Conservation (phyloP, 352 stramenopile genomes). For the Pythium brachiatum region DNA sequence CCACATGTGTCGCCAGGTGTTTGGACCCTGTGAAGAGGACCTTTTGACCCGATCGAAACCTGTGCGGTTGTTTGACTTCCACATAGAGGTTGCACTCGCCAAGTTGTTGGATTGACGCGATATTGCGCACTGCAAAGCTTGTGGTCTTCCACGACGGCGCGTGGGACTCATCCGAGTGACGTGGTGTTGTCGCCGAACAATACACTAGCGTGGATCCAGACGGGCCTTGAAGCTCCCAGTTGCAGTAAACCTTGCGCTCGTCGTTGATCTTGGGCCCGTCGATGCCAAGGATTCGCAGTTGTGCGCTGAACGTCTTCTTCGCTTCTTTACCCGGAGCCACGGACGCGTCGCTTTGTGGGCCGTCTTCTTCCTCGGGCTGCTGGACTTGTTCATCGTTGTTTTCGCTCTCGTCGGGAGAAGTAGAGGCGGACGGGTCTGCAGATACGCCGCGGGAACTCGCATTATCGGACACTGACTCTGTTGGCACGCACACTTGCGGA, state of each 20-base stretch:
- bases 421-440: neutral
- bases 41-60: neutral
- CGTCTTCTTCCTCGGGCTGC: constrained; percentile 8
- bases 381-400: neutral
- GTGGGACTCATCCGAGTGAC: constrained; percentile 6
- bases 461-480: neutral
- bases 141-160: constrained; percentile 10
- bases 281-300: constrained; percentile 12
- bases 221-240: constrained; percentile 7
- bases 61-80: constrained; percentile 17
- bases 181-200: constrained; percentile 13
- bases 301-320: constrained; percentile 7
- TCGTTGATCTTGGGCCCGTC: neutral
- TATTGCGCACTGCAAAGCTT: constrained; percentile 7
- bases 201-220: constrained; percentile 11
- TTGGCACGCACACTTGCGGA: neutral
- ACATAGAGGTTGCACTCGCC: constrained; percentile 13
- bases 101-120: constrained; percentile 10
- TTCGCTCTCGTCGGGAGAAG: neutral
- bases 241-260: constrained; percentile 4
- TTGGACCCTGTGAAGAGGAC: constrained; percentile 6
- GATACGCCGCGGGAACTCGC: neutral
- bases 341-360: constrained; percentile 9
- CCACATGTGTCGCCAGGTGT: constrained; percentile 4
- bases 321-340: neutral